A percentile compares a stretch with the other conserved stretches of the same genome.
These are phyloP conservation scores for Fistulifera pelliculosa DNA, from an alignment of 108 stramenopile species.

Conservation along the genomic window DNA sequence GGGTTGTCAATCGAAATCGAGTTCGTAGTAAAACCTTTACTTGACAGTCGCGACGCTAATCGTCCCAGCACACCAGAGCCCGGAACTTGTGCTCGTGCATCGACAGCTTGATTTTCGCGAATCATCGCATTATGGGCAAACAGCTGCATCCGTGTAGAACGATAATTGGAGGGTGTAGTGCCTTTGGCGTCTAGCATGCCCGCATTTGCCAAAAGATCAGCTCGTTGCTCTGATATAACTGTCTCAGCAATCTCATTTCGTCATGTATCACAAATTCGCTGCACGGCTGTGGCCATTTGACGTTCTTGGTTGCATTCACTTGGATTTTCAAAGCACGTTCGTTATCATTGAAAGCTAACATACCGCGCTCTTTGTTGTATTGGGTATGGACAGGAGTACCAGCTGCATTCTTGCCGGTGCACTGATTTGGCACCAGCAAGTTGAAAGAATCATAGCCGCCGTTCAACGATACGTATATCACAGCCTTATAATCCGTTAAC, in stretches of 20 bases:
- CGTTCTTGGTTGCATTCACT: conserved; percentile 6
- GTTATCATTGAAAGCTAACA: conserved; percentile 14
- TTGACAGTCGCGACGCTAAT: conserved; percentile 13
- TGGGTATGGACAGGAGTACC: conserved; percentile 1
- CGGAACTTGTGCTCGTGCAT: conserved; percentile 16
- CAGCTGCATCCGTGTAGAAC: conserved; percentile 14
- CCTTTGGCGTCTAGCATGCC: conserved; percentile 17
- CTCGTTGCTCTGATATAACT: conserved; percentile 29
- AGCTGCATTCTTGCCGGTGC: conserved; percentile 5
- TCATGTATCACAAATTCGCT: conserved; percentile 31
- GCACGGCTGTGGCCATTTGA: conserved; percentile 21
- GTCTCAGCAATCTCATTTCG: conserved; percentile 8
- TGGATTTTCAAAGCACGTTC: conserved; percentile 12
- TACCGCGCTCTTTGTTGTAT: conserved; percentile 22
- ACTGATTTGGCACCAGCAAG: conserved; percentile 40
- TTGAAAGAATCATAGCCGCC: conserved; percentile 52
- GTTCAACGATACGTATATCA: conserved; percentile 41
- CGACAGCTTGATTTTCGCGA: conserved; percentile 23
- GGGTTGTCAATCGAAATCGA: conserved; percentile 3
- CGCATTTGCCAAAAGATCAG: conserved; percentile 35
- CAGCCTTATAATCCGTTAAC: conserved; percentile 36
- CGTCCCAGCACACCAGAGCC: conserved; percentile 31
- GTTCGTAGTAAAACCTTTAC: conserved; percentile 4
- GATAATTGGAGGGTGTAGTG: conserved; percentile 11
- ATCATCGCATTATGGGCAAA: conserved; percentile 54